phyloP scores from a whole-genome alignment of 1,139 yeast species.

The Sugiyamaella pinicola region DNA sequence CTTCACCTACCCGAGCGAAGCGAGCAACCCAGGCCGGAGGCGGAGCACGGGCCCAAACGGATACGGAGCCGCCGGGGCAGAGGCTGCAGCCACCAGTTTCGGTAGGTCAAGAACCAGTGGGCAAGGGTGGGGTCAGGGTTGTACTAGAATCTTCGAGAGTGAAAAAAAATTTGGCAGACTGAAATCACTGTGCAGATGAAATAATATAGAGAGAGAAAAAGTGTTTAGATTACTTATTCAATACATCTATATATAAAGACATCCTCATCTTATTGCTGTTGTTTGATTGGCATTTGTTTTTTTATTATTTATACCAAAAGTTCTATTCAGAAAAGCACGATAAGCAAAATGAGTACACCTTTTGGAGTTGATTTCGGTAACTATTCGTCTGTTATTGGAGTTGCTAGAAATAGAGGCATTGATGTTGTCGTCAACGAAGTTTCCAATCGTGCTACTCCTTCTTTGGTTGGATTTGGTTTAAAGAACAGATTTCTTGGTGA shows the following conservation, averaged over 20 bases:
- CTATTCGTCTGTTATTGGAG: slow-evolving; percentile 88
- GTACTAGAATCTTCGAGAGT: slow-evolving; percentile 16
- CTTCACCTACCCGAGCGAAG: no score
- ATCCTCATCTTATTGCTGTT: background rate
- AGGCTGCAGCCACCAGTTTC: slow-evolving; percentile 3
- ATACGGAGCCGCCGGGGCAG: slow-evolving; percentile 1
- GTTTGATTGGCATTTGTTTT: background rate
- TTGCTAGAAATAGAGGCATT: slow-evolving; percentile 98
- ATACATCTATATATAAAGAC: slow-evolving; percentile 8
- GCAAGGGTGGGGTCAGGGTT: slow-evolving; percentile 10
- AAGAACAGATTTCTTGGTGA: slow-evolving; percentile 94
- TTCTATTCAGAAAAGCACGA: background rate
- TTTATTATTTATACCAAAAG: background rate
- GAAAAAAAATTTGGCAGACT: slow-evolving; percentile 12
- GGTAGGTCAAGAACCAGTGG: background rate
- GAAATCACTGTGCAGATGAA: background rate
- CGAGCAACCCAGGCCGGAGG: no score
- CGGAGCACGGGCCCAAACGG: no score
- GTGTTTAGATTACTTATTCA: no score
- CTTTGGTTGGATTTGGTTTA: slow-evolving; percentile 88
- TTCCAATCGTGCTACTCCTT: slow-evolving; percentile 94
- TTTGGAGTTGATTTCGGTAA: slow-evolving; percentile 99
- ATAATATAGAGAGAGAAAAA: background rate
- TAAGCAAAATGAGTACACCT: slow-evolving; percentile 68
- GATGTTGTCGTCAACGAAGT: slow-evolving; percentile 98